Conservation (phyloP, 768 basidiomycete species). For the Cystobasidium ongulense region DNA sequence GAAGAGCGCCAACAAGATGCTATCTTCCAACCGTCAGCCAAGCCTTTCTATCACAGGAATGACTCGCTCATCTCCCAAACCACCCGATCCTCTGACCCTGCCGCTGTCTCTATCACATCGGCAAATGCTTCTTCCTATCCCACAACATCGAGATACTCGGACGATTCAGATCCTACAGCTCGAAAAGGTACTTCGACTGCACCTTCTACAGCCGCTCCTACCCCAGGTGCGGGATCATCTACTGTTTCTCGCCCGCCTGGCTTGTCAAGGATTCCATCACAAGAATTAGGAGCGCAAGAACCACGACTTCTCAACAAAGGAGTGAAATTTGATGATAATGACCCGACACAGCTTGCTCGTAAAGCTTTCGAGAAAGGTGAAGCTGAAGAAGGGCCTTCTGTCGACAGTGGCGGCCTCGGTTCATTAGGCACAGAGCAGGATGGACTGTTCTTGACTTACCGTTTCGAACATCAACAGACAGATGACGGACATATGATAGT, state of each 20-base stretch:
- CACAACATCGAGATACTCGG: conserved; percentile 4
- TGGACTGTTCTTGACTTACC: conserved; percentile 52
- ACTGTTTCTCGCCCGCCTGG: not conserved
- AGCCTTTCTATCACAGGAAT: conserved; percentile 1
- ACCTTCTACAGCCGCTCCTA: not conserved
- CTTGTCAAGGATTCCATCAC: not conserved
- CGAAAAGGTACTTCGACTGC: conserved; percentile 15
- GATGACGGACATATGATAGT: conserved; percentile 62
- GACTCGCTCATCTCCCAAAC: not conserved
- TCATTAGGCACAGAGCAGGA: conserved; percentile 17
- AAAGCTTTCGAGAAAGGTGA: conserved; percentile 4
- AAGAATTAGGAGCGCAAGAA: not conserved
- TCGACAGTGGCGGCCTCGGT: conserved; percentile 4
- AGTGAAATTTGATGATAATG: not conserved
- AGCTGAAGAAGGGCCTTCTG: conserved; percentile 22
- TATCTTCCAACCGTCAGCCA: not conserved
- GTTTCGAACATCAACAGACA: conserved; percentile 60
- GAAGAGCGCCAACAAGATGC: not conserved
- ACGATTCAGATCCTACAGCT: conserved; percentile 27
- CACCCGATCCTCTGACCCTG: not conserved
- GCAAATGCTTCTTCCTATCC: conserved; percentile 8
- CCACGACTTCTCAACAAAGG: not conserved
- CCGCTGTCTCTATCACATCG: not conserved
- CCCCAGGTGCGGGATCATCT: not conserved
- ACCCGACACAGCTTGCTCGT: conserved; percentile 20